Conservation (phyloP, 2,329 filamentous ascomycete species). For the Reticulascus tulasneorum region DNA sequence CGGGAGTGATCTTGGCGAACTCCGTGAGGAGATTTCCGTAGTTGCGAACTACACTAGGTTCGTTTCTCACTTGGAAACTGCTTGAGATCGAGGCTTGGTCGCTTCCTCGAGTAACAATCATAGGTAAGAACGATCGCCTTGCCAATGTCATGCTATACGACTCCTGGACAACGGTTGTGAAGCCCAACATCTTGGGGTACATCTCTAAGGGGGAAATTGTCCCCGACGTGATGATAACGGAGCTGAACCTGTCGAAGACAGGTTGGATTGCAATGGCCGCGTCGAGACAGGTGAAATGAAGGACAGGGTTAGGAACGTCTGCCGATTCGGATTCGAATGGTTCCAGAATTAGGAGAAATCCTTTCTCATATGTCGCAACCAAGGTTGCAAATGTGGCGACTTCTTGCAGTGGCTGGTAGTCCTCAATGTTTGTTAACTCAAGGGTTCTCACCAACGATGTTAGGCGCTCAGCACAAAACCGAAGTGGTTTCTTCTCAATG, state of each 20-base stretch:
- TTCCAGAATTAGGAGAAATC: conserved; percentile 93
- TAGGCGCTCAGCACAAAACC: conserved; percentile 91
- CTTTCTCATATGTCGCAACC: conserved; percentile 93
- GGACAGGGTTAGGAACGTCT: conserved; percentile 91
- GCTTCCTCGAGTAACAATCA: conserved; percentile 94
- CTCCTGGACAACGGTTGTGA: conserved; percentile 87
- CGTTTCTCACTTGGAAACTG: conserved; percentile 91
- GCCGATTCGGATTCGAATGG: conserved; percentile 94
- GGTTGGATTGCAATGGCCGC: conserved; percentile 97
- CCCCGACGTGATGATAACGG: conserved; percentile 96
- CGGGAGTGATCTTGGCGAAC: conserved; percentile 92
- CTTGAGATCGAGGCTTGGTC: conserved; percentile 93
- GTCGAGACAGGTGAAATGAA: conserved; percentile 95
- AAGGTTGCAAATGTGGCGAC: conserved; percentile 96
- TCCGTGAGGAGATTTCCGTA: conserved; percentile 92
- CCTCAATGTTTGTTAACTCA: conserved; percentile 95
- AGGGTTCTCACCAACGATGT: conserved; percentile 92
- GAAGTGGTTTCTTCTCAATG: conserved; percentile 91
- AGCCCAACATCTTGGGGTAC: conserved; percentile 98
- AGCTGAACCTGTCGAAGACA: conserved; percentile 95
- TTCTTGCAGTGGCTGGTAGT: conserved; percentile 94
- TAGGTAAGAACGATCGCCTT: conserved; percentile 89
- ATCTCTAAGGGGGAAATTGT: conserved; percentile 97
- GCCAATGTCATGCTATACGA: conserved; percentile 97
- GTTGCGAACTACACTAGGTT: conserved; percentile 94